Conservation (phyloP, 176 grass and related monocot species). For the Eremochloa ophiuroides region DNA sequence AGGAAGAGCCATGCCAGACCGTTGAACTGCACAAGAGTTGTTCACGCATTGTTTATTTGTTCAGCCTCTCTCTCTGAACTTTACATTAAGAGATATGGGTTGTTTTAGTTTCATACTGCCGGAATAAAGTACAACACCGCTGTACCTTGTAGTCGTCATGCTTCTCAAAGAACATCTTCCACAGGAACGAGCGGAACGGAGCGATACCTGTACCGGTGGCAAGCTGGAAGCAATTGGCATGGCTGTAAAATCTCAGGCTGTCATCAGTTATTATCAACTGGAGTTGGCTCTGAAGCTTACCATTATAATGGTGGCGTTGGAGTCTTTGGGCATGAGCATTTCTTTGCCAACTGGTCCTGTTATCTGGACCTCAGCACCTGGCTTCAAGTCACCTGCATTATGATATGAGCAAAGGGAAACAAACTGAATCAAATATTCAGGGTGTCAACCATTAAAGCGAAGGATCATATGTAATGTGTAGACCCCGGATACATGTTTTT, state of each 20-base stretch:
- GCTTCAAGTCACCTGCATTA: constrained; percentile 71
- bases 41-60: background rate
- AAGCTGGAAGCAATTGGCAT: constrained; percentile 48
- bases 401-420: background rate
- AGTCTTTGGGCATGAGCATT: constrained; percentile 98
- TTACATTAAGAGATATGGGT: background rate
- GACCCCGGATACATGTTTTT: too few species aligned
- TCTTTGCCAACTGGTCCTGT: constrained; percentile 96
- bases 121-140: background rate
- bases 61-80: background rate
- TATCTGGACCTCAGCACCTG: constrained; percentile 65
- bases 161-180: constrained; percentile 99
- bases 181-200: constrained; percentile 82
- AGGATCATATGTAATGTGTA: background rate
- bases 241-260: background rate
- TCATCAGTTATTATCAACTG: background rate
- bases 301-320: constrained; percentile 77
- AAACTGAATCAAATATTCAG: background rate
- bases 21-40: constrained; percentile 64
- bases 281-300: constrained; percentile 19
- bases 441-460: background rate
- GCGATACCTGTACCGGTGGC: constrained; percentile 91
- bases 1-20: constrained; percentile 94
- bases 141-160: constrained; percentile 80
- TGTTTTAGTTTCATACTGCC: background rate